Evolutionary conservation across 1,139 yeast genomes (phyloP), one percentile per base, ranked within the genome.

Genomic region (Suhomyces yuchorum): DNA sequence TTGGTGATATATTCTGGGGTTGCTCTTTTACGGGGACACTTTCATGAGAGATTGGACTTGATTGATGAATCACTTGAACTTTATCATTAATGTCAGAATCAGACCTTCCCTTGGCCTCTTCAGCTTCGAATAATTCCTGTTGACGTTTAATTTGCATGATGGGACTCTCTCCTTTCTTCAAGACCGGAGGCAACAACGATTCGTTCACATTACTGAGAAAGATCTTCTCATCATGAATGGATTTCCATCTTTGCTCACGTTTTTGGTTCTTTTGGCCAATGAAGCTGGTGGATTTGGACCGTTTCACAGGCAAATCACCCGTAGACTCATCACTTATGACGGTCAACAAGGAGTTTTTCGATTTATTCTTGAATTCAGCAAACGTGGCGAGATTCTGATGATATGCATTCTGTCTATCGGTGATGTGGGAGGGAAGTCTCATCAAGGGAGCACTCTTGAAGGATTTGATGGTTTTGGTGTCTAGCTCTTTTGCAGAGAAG

Each of bases 161-260:
- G 0, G 67, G 70, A 42, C 73, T 68, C 49, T 67, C 71, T 1
- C 74, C 68, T 22, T 57, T 61, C 51, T 63, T 67, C 30, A 73
- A 56, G 1, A 72, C 75, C 1, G 76, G 60, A 8, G 77, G 78
- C 28, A 72, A 56, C 35, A 73, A 58, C 8, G 60, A 58, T 50
- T 71, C 71, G 51, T 65, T 65, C 12, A 72, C 65, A 24, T 64
- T 63, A 14, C 63, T 57, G n/a, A 72, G 50, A 39, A 69, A 70
- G 2, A 53, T 53, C 47, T 61, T 65, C 46, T 72, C 77, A 46
- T 67, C 66, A 44, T 70, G 56, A 4, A 71, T 63, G 1, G 72
- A 67, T 45, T 66, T 61, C 67, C 67, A 61, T 37, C 63, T 51
- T 40, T 65, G 65, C 39, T 62, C 61, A 34, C 56, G 59, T 40